Evolutionary conservation across 2,329 filamentous ascomycete species (phyloP).

Genomic region (Neopestalotiopsis sp.): DNA sequence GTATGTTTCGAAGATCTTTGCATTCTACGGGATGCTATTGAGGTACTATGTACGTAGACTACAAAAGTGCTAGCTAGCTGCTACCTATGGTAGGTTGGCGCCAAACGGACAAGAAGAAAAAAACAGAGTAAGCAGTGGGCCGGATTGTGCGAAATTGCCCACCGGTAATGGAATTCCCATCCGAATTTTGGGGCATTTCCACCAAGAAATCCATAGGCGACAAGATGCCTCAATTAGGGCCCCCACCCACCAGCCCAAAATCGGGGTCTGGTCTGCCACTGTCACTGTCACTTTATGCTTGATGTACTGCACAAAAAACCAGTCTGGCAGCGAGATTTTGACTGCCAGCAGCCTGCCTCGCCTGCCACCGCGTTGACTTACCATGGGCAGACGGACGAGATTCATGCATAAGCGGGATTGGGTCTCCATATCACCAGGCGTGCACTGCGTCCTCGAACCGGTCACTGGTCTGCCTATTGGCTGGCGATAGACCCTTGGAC

Average conservation of each 20-base stretch:
- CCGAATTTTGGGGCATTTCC: background rate
- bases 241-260: background rate
- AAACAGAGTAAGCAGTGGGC: background rate
- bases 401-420: background rate
- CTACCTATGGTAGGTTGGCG: background rate
- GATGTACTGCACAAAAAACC: background rate
- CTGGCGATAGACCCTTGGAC: slow-evolving; percentile 2
- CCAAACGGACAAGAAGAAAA: background rate
- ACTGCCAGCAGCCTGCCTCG: no score
- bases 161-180: background rate
- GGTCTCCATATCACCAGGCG: background rate
- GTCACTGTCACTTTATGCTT: background rate
- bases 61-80: no score
- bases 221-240: background rate
- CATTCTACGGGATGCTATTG: no score
- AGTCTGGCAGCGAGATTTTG: no score
- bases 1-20: no score
- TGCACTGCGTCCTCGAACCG: background rate
- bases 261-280: background rate
- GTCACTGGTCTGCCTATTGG: background rate
- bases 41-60: no score
- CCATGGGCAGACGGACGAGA: background rate
- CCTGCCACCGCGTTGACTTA: no score
- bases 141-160: background rate
- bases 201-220: background rate